Percentiles rank a stretch among this genome's conserved stretches.
Conservation (phyloP, 768 basidiomycete species). For the Phaeolepiota aurea region DNA sequence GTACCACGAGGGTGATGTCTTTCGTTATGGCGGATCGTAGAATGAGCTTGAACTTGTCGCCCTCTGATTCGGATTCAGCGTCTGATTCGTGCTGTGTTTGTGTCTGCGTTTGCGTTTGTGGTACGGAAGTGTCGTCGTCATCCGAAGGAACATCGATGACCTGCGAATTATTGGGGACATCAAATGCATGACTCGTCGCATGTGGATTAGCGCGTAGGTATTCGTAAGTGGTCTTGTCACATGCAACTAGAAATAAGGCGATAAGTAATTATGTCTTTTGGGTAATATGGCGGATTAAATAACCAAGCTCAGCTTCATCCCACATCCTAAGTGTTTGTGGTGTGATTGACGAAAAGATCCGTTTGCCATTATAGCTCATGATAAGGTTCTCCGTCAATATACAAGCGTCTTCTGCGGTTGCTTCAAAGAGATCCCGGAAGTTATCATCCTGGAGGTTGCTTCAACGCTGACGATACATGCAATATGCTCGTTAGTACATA, state of each 20-base stretch:
- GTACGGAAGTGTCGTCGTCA: constrained; percentile 10
- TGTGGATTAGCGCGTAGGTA: constrained; percentile 38
- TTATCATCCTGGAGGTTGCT: constrained; percentile 42
- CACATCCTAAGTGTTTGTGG: constrained; percentile 61
- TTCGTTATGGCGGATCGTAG: constrained; percentile 51
- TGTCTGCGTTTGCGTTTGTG: neutral
- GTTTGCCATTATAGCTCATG: constrained; percentile 51
- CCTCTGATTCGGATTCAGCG: constrained; percentile 33
- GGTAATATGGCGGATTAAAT: constrained; percentile 10
- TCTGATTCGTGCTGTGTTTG: constrained; percentile 20
- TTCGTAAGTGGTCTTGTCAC: constrained; percentile 52
- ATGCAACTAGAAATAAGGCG: constrained; percentile 42
- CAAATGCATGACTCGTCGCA: constrained; percentile 5
- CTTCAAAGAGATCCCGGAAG: constrained; percentile 59
- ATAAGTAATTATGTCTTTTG: constrained; percentile 1
- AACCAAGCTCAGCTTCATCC: constrained; percentile 61
- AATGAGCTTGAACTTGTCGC: constrained; percentile 56
- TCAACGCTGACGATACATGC: neutral
- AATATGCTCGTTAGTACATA: constrained; percentile 12
- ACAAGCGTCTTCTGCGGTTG: constrained; percentile 50
- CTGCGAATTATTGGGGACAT: neutral
- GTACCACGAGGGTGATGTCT: constrained; percentile 58
- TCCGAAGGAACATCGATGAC: constrained; percentile 13
- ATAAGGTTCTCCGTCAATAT: constrained; percentile 46
- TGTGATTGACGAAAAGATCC: constrained; percentile 62